Evolutionary conservation across 2,329 filamentous ascomycete genomes (phyloP).

Genomic region (Fusarium sp.): DNA sequence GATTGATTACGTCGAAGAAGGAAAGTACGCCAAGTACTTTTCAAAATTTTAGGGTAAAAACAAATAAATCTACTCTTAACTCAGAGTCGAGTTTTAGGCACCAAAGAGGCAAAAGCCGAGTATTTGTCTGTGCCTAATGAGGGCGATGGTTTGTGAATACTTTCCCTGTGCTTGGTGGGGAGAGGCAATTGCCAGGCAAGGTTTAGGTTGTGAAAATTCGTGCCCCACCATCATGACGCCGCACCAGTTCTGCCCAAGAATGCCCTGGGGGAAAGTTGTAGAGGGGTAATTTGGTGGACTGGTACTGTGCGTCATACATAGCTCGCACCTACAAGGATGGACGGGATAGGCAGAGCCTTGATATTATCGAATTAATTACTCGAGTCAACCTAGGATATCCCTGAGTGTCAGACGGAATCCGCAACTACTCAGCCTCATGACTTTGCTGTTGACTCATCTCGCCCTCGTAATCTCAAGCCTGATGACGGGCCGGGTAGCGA

Average conservation of each 20-base stretch:
- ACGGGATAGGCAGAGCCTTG: slow-evolving; percentile 18
- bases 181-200: slow-evolving; percentile 39
- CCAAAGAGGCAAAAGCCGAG: slow-evolving; percentile 41
- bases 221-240: slow-evolving; percentile 59
- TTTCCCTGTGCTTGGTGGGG: slow-evolving; percentile 46
- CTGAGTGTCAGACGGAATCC: neutral
- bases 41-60: neutral
- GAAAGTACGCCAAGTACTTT: slow-evolving; percentile 18
- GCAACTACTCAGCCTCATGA: slow-evolving; percentile 9
- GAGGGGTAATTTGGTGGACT: slow-evolving; percentile 43
- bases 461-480: slow-evolving; percentile 3
- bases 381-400: neutral
- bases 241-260: slow-evolving; percentile 24
- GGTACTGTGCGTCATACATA: slow-evolving; percentile 16
- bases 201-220: slow-evolving; percentile 58
- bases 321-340: slow-evolving; percentile 13
- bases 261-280: slow-evolving; percentile 36
- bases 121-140: slow-evolving; percentile 45
- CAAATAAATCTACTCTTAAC: slow-evolving; percentile 8
- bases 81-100: slow-evolving; percentile 42
- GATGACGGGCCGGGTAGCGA: slow-evolving; percentile 28
- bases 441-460: slow-evolving; percentile 6
- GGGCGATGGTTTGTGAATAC: slow-evolving; percentile 45
- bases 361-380: neutral
- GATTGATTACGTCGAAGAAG: slow-evolving; percentile 12